Evolutionary conservation across 371 early-diverging fungal genomes (phyloP), one percentile per base, ranked within the genome.

Genomic region (Rhizopus sp.): DNA sequence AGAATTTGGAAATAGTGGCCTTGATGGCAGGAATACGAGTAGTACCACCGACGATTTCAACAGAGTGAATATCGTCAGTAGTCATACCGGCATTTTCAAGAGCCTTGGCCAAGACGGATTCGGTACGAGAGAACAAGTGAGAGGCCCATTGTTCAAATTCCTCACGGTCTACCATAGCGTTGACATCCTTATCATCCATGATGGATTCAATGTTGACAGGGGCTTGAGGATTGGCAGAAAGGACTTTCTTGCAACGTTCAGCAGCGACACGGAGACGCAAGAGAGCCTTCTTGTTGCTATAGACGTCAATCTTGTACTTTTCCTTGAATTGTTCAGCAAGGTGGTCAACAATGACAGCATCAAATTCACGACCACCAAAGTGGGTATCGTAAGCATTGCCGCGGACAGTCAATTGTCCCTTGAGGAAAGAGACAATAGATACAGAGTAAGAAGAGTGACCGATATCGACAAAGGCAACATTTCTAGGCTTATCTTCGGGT

Each of bases 351-450:
- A 97, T 83, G 53, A 92, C 87, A 72, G 90, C 83, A 78, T 98
- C 97, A 74, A 97, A 92, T 78, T 94, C 88, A 66, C 97, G 93
- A 39, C 98, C 97, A 73, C 98, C 98, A 62, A 97, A 89, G 79
- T 92, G 86, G 44, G 88, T 83, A 77, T 96, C 94, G 72, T 84
- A 96, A 29, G 96, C 94, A 51, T 89, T 87, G 56, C 90, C 88
- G 75, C 91, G 92, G 68, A 98, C 92, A 50, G 85, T 85, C 69
- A 96, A 84, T 79, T 95, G 93, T 55, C 97, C 96, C 87, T 97
- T 96, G 66, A 92, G 70, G 82, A 94, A 96, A 4, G 93, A 86
- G 33, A 93, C 97, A 44, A 96, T 85, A 44, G 93, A 81, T 55
- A 94, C 93, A 58, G 91, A 92, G 83, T 88, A 92, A 59, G 88